Evolutionary conservation across 2,329 filamentous ascomycete genomes (phyloP), one percentile per base, ranked within the genome.

Genomic region (Monilinia laxa): DNA sequence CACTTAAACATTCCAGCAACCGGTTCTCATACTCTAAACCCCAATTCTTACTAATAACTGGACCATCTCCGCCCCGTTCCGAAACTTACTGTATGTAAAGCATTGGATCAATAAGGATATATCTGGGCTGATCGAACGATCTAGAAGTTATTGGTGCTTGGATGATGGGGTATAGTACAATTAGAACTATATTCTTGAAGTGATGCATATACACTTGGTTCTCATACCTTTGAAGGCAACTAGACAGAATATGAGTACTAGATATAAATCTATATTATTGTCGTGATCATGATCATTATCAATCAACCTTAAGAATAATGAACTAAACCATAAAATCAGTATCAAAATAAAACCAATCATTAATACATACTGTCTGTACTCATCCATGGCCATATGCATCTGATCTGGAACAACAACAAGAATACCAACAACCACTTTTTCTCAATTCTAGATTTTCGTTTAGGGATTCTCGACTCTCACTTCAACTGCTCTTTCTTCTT

Each of bases 401-500:
- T 35, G 5, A 14, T 59, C 42, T 59, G 18, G 10, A 31, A 45
- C 45, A 5, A 28, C 28, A n/a, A 28, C 16, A 45, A 25, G 55
- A 58, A 12, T 45, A 20, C 20, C 56, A 31, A 38, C 18, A 38
- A 38, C 9, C 31, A 38, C 20, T 11, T 38, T 38, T 55, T 38
- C 31, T 35, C 53, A 55, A 38, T 18, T 55, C 28, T 55, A 38
- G 18, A 58, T 9, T 14, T n/a, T 25, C 4, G 16, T 47, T 10
- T 6, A 6, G 31, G 31, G 31, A 35, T 35, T 35, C 31, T 35
- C 31, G 31, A 35, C 31, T 35, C 31, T 35, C 11, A 18, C 3
- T 49, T 59, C 57, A 59, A 42, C 57, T 59, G 11, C 28, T 31
- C 40, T 16, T 4, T 20, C 45, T 59, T 23, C 28, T 60, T 60